Percentiles rank a stretch among this genome's conserved stretches.
Evolutionary conservation across 1,284 basidiomycete genomes (phyloP).

Genomic region (Microstroma glucosiphilum): DNA sequence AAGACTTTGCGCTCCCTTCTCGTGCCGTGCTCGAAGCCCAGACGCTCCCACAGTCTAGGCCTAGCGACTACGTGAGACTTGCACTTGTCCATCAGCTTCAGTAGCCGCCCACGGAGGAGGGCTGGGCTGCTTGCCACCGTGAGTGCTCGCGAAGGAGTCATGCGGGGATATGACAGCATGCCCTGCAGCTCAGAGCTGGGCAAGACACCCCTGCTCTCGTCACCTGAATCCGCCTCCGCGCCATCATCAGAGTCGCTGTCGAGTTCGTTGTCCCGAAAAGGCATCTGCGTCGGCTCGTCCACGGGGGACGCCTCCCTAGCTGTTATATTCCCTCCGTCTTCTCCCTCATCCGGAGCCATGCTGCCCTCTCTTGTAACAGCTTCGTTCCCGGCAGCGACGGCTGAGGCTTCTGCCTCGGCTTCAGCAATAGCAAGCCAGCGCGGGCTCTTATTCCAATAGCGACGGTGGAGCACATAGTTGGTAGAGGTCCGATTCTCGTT

Average conservation of each 20-base stretch:
- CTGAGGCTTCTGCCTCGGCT: no score
- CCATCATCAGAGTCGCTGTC: no score
- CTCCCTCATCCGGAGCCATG: no score
- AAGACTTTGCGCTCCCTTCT: neutral
- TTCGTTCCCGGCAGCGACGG: no score
- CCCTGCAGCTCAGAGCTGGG: neutral
- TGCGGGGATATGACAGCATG: neutral
- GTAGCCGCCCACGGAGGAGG: neutral
- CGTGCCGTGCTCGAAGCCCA: neutral
- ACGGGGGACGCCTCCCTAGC: no score
- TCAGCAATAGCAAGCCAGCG: no score
- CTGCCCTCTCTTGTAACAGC: no score
- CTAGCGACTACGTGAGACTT: neutral
- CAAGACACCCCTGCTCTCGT: no score
- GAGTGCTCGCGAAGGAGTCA: neutral
- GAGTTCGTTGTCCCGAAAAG: no score
- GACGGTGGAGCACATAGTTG: slow-evolving; percentile 2
- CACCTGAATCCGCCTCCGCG: no score
- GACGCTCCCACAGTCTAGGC: neutral
- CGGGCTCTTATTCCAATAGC: neutral
- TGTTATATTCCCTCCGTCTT: no score
- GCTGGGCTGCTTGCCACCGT: neutral
- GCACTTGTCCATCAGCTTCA: neutral
- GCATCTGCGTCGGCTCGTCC: no score
- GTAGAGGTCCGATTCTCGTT: neutral